These are phyloP conservation scores for Exobasidium rhododendri DNA, from an alignment of 1,284 basidiomycete genomes.

Conservation along the genomic window DNA sequence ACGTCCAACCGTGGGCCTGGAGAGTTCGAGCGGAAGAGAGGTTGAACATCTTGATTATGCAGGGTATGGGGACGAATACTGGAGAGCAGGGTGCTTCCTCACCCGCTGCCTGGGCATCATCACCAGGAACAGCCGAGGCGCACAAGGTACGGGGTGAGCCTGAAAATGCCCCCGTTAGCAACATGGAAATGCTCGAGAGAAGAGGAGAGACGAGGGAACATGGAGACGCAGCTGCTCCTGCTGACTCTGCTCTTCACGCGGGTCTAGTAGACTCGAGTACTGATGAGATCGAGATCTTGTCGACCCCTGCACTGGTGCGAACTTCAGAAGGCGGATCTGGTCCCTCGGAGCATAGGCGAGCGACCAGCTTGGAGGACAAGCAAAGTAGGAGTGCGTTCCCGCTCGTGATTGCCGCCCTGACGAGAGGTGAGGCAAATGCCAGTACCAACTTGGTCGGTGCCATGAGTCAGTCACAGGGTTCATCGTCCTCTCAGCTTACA, in stretches of 20 bases:
- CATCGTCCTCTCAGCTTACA: neutral
- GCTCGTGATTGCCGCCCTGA: too few species aligned
- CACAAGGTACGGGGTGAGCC: neutral
- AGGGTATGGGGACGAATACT: neutral
- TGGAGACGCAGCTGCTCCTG: conserved; percentile 2
- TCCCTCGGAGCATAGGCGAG: neutral
- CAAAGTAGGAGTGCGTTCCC: too few species aligned
- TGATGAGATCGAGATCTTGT: neutral
- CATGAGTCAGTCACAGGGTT: neutral
- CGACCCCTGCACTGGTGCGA: neutral
- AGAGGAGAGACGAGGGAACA: conserved; percentile 1
- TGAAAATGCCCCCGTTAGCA: neutral
- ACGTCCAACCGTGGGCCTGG: conserved; percentile 3
- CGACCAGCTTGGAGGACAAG: neutral
- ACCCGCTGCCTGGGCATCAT: neutral
- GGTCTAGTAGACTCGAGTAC: too few species aligned
- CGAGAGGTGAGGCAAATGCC: too few species aligned
- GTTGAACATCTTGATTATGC: neutral
- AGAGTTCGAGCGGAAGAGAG: conserved; percentile 3
- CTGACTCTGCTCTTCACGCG: too few species aligned
- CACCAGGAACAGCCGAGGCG: neutral
- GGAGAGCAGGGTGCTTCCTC: neutral
- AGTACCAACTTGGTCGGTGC: neutral
- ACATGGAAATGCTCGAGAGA: neutral
- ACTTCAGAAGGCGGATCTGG: neutral